Percentiles rank a stretch among this genome's conserved stretches.
Conservation (phyloP, 371 early-diverging fungal genomes). For the Mortierella sp. region DNA sequence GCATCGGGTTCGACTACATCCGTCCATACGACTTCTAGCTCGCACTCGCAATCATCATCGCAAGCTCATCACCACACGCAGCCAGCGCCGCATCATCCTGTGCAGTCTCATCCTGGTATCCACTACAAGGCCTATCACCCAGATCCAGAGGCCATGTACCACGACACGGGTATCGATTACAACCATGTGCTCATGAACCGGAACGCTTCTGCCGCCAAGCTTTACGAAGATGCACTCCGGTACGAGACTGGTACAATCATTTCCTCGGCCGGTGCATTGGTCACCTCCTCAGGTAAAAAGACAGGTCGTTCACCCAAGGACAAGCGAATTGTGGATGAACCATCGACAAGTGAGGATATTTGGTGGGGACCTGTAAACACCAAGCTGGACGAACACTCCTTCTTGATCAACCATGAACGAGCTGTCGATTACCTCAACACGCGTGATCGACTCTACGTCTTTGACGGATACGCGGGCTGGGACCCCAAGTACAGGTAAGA, state of each 20-base stretch:
- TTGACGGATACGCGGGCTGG: slow-evolving; percentile 96
- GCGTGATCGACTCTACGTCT: slow-evolving; percentile 90
- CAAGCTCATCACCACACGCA: slow-evolving; percentile 11
- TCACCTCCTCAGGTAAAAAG: slow-evolving; percentile 91
- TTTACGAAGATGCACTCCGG: slow-evolving; percentile 95
- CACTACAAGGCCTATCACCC: slow-evolving; percentile 45
- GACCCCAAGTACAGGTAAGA: slow-evolving; percentile 89
- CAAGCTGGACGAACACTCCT: slow-evolving; percentile 86
- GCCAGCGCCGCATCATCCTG: slow-evolving; percentile 18
- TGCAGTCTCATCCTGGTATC: slow-evolving; percentile 38
- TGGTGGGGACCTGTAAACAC: slow-evolving; percentile 99
- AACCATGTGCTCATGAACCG: slow-evolving; percentile 68
- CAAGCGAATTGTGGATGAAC: slow-evolving; percentile 97
- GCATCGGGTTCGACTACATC: slow-evolving; percentile 16
- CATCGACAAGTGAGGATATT: slow-evolving; percentile 79
- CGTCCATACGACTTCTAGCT: slow-evolving; percentile 16
- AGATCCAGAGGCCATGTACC: slow-evolving; percentile 40
- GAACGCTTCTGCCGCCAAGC: slow-evolving; percentile 81
- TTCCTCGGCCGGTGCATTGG: slow-evolving; percentile 91
- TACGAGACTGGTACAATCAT: slow-evolving; percentile 90
- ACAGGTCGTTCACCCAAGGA: slow-evolving; percentile 91
- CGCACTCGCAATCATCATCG: slow-evolving; percentile 11
- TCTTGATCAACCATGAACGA: slow-evolving; percentile 95
- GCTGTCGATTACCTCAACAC: slow-evolving; percentile 97
- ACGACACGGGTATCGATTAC: slow-evolving; percentile 54